Evolutionary conservation across 164 flowering plant genomes (phyloP).

Genomic region (Magnolia officinalis): DNA sequence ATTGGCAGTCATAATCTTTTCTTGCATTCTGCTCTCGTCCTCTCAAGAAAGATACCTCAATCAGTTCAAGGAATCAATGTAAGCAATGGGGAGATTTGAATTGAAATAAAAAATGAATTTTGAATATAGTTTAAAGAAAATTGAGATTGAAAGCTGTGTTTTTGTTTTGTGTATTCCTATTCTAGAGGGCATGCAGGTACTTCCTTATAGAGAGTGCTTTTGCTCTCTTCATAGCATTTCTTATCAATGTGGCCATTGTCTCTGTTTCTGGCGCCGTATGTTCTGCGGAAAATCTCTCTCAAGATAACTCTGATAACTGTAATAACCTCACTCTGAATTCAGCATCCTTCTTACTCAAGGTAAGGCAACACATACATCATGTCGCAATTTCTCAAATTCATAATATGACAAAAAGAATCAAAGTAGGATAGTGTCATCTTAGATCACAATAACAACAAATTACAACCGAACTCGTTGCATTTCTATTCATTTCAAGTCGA

Average conservation of each 20-base stretch:
- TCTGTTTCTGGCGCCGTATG: constrained; percentile 77
- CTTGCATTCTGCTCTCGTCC: constrained; percentile 92
- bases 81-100: constrained; percentile 17
- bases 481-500: no score
- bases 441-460: background rate
- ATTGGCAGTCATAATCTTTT: constrained; percentile 76
- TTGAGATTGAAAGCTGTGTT: background rate
- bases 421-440: background rate
- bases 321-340: constrained; percentile 57
- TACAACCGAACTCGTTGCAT: background rate
- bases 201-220: constrained; percentile 80
- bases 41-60: constrained; percentile 69
- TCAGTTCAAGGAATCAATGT: constrained; percentile 74
- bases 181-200: constrained; percentile 72
- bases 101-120: background rate
- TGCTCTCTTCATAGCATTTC: constrained; percentile 70
- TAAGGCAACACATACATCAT: constrained; percentile 8
- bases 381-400: background rate
- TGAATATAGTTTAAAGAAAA: background rate
- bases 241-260: constrained; percentile 71
- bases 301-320: constrained; percentile 31
- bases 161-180: background rate
- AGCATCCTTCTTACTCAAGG: constrained; percentile 85
- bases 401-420: no score
- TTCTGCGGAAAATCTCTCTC: constrained; percentile 30